phyloP scores from a whole-genome alignment of 129 eudicot genomes.

The Flaveria bidentis region DNA sequence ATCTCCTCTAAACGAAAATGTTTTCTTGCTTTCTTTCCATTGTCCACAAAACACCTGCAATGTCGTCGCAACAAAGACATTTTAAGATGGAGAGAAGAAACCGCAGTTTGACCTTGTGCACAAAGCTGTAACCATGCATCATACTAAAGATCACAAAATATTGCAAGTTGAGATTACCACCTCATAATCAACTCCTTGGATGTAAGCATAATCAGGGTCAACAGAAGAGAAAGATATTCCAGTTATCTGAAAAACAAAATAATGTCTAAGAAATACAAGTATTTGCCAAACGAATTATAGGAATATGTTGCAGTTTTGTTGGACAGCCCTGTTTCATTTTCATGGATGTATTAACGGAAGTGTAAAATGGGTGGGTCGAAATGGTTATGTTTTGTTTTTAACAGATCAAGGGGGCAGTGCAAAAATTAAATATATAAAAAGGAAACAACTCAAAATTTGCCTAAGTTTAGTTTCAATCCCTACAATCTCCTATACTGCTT shows the following conservation, averaged over 20 bases:
- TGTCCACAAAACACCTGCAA: constrained; percentile 66
- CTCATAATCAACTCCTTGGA: constrained; percentile 95
- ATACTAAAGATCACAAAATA: neutral
- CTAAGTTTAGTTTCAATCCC: neutral
- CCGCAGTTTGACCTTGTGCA: neutral
- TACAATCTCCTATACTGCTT: neutral
- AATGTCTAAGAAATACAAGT: neutral
- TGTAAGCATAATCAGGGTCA: constrained; percentile 64
- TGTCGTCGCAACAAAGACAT: neutral
- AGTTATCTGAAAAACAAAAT: constrained; percentile 57
- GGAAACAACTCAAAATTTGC: neutral
- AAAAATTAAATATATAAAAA: neutral
- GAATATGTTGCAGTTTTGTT: constrained; percentile 8
- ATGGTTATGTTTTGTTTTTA: neutral
- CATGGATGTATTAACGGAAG: neutral
- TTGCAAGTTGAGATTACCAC: constrained; percentile 33
- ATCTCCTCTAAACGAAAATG: constrained; percentile 86
- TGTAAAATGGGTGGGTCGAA: neutral
- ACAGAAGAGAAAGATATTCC: constrained; percentile 76
- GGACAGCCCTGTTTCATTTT: neutral
- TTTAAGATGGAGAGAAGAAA: neutral
- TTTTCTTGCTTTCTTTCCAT: constrained; percentile 59
- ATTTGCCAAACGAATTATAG: neutral
- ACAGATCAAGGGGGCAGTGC: neutral
- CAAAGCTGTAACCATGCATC: constrained; percentile 16